Evolutionary conservation across 768 basidiomycete genomes (phyloP), one percentile per base, ranked within the genome.

Genomic region (Leccinum pellstonianum): DNA sequence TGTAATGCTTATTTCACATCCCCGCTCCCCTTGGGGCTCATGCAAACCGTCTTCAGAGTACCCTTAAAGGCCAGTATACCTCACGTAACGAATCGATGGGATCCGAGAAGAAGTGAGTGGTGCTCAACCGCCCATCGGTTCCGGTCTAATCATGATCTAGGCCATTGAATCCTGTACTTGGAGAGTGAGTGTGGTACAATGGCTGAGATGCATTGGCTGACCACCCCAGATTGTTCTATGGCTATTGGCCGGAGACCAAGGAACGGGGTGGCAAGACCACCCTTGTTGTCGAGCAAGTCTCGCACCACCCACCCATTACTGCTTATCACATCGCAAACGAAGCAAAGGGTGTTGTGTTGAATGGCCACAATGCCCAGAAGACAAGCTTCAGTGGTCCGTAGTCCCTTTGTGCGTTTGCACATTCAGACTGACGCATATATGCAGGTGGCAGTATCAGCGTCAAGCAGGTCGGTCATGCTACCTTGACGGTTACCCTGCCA

Each of bases 11-110:
- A n/a, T 47, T 19, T 29, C 29, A 14, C 23, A 17, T 33, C 52
- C 29, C 10, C 37, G 46, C 6, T 19, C 27, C 55, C 15, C 29
- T 48, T 8, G 25, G 38, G 53, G 48, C 50, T 66, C 56, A 66
- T 51, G 21, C 19, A 43, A n/a, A 23, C 31, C 19, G 23, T 58
- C 33, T 47, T 15, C 59, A 90, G 89, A 88, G 88, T 68, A 99
- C 96, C 0, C 82, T 99, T 54, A 97, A 95, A 73, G 95, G 93
- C 14, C 95, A 97, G 70, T 95, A 95, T 73, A 98, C 91, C 46
- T 93, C 93, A 17, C 81, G 95, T 52, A 98, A 98, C 68, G 95
- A 97, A 77, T 87, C 88, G 63, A 89, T 94, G 86, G 96, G 96
- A 14, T 93, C 91, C 1, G 95, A 98, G 83, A 98, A 98, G 81